Conservation (phyloP, 768 basidiomycete genomes). For the Auriscalpium orientale region DNA sequence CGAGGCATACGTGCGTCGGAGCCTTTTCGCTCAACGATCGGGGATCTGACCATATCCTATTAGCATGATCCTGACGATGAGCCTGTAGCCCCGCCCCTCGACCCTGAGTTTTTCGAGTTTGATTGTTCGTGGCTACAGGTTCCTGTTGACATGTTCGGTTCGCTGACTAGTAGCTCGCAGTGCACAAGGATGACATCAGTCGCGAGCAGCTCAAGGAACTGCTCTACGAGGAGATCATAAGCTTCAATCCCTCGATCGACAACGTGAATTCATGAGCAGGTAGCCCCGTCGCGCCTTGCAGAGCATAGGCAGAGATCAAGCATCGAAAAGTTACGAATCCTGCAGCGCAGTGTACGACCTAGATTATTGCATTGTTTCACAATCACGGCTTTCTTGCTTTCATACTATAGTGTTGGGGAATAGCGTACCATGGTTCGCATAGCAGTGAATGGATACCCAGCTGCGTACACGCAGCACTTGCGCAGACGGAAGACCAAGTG, state of each 20-base stretch:
- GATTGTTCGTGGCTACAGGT: slow-evolving; percentile 52
- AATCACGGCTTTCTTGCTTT: too few relatives aligned
- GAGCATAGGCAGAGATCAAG: too few relatives aligned
- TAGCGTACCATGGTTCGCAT: too few relatives aligned
- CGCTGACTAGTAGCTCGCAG: slow-evolving; percentile 27
- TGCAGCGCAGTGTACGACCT: too few relatives aligned
- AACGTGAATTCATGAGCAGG: slow-evolving; percentile 23
- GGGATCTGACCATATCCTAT: background rate
- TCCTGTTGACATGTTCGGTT: background rate
- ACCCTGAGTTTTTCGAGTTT: slow-evolving; percentile 95
- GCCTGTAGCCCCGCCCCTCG: slow-evolving; percentile 90
- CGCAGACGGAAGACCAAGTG: too few relatives aligned
- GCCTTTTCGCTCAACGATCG: background rate
- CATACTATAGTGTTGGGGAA: too few relatives aligned
- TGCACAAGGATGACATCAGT: slow-evolving; percentile 94
- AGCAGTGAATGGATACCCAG: too few relatives aligned
- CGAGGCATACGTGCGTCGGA: slow-evolving; percentile 72
- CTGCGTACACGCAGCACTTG: too few relatives aligned
- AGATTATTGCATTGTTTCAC: too few relatives aligned
- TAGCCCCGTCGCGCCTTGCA: too few relatives aligned
- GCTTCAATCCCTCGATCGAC: slow-evolving; percentile 66
- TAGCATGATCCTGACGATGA: slow-evolving; percentile 96
- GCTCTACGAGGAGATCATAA: slow-evolving; percentile 90
- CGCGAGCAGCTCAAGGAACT: slow-evolving; percentile 93
- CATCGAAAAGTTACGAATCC: too few relatives aligned